Conservation (phyloP, 352 stramenopile genomes). For the Pythium oligandrum region DNA sequence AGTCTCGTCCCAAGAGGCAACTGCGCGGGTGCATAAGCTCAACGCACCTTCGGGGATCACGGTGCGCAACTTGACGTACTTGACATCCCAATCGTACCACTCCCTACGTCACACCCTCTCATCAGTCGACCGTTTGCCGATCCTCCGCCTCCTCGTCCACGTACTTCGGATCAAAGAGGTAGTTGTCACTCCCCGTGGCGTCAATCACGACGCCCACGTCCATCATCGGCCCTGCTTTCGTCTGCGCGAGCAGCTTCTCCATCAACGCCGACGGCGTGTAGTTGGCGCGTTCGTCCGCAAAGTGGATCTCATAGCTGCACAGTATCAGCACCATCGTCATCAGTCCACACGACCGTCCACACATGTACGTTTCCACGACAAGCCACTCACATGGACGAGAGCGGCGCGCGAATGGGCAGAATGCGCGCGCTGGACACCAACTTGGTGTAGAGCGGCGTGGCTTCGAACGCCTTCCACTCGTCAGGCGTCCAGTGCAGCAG, state of each 20-base stretch:
- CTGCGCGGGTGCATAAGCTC: too few species aligned
- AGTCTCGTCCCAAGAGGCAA: too few species aligned
- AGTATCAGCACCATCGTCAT: neutral
- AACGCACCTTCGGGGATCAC: constrained; percentile 32
- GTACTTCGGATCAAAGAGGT: constrained; percentile 75
- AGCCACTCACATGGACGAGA: constrained; percentile 66
- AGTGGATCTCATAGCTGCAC: constrained; percentile 81
- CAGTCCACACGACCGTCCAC: neutral
- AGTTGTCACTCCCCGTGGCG: constrained; percentile 59
- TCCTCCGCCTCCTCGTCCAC: neutral
- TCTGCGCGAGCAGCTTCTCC: constrained; percentile 73
- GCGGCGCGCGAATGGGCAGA: constrained; percentile 71
- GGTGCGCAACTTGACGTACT: constrained; percentile 67
- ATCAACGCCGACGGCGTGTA: constrained; percentile 71
- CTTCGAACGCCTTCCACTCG: constrained; percentile 65
- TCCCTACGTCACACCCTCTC: constrained; percentile 33
- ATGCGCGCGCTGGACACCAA: constrained; percentile 49
- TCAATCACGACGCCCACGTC: constrained; percentile 80
- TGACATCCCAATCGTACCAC: constrained; percentile 86
- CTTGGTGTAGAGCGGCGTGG: constrained; percentile 43
- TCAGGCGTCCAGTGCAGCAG: constrained; percentile 60
- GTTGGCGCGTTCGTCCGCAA: constrained; percentile 38
- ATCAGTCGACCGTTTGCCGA: neutral
- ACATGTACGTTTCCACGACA: neutral
- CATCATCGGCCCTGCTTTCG: constrained; percentile 49